Conservation (phyloP, 1,284 basidiomycete species). For the Ganoderma lucidum region DNA sequence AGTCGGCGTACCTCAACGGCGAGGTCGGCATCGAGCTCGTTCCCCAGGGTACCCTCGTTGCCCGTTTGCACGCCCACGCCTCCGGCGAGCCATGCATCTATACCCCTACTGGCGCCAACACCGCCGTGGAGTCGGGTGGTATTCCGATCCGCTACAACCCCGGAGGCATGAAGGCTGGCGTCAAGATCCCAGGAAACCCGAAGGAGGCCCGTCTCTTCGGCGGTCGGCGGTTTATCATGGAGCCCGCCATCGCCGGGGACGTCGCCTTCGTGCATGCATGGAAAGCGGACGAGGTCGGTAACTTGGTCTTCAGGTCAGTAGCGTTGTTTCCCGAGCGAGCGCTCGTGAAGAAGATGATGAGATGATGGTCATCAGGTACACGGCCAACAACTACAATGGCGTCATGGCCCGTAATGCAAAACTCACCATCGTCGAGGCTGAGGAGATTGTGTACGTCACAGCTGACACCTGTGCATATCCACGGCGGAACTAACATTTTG, state of each 20-base stretch:
- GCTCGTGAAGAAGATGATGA: conserved; percentile 8
- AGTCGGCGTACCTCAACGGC: conserved; percentile 81
- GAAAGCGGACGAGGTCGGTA: conserved; percentile 93
- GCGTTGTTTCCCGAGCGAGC: not conserved
- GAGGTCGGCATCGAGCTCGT: conserved; percentile 86
- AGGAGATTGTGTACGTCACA: conserved; percentile 77
- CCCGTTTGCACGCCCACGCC: conserved; percentile 90
- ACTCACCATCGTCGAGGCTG: conserved; percentile 92
- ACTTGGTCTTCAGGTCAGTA: conserved; percentile 82
- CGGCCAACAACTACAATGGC: conserved; percentile 88
- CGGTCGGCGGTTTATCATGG: conserved; percentile 87
- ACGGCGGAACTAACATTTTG: not conserved
- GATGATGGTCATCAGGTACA: conserved; percentile 59
- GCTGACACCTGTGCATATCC: not conserved
- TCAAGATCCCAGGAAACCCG: conserved; percentile 74
- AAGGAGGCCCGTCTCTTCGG: conserved; percentile 85
- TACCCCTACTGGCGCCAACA: conserved; percentile 90
- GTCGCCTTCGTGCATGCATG: conserved; percentile 92
- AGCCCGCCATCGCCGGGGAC: conserved; percentile 87
- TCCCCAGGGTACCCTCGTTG: conserved; percentile 91
- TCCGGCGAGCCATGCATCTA: conserved; percentile 96
- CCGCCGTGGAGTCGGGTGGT: conserved; percentile 79
- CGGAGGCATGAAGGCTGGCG: conserved; percentile 67
- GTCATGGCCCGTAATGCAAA: conserved; percentile 92
- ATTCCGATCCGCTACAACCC: conserved; percentile 82